Base-by-base conservation (phyloP, 2,329 filamentous ascomycete genomes). In the Trichophyton rubrum region DNA sequence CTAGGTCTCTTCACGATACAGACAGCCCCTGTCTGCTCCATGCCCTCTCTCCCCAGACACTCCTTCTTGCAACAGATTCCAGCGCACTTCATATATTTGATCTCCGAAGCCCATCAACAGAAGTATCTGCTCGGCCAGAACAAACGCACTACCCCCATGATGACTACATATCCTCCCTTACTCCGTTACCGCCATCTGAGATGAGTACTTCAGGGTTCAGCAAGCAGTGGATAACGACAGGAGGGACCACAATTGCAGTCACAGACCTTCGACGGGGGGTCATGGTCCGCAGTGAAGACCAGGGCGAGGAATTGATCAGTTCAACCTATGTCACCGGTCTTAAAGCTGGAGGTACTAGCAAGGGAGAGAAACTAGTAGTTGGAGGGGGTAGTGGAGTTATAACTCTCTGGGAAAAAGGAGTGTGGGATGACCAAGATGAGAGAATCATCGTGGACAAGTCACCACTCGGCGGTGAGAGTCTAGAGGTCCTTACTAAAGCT, bases 341-440 rank as follows among this genome's bases (percentile, higher is more conserved):
- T 63, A 84, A 88, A 0, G 85, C 86, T 33, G 76, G 75, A 43
- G 82, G 81, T 33, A 80, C 80, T 5, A 86, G 84, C 67, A 87
- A 88, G 55, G 89, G 89, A 3, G 81, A 86, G 67, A 87, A 87
- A 70, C 80, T 93, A 2, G 73, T 93, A 2, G 89, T 90, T 0
- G 87, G 89, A 40, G 89, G 89, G 27, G 86, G 84, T 17, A 86
- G 83, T 47, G 93, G 93, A 2, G 84, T 96, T 1, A 72, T 97
- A 64, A 96, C 91, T 3, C 77, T 97, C 5, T 99, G 93, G 91
- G 92, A 99, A 73, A 87, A 87, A 66, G 92, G 92, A 0, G 84
- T 88, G 0, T 97, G 93, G 92, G 91, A 95, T 69, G 92, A 97
- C 71, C 90, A 96, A 71, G 89, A 95, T 67, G 90, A 95, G 74